Conservation (phyloP, 257 asterid species). For the Solanum habrochaites region DNA sequence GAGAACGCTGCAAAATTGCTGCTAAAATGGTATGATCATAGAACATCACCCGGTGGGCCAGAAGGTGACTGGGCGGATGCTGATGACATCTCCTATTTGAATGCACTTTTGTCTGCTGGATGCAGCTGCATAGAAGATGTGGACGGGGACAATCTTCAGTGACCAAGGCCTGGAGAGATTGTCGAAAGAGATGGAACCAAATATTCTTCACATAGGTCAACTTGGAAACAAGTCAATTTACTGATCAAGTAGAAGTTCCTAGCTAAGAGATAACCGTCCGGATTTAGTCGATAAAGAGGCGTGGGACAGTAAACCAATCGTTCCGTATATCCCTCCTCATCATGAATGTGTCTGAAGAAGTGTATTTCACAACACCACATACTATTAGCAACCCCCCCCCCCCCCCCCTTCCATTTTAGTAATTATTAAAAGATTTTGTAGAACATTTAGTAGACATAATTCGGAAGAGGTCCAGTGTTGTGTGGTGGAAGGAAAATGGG, state of each 20-base stretch:
- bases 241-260: constrained; percentile 1
- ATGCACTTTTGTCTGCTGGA: not conserved
- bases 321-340: not conserved
- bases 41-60: not conserved
- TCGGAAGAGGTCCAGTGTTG: not conserved
- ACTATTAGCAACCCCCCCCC: not conserved
- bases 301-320: not conserved
- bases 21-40: not conserved
- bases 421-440: not conserved
- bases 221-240: not conserved
- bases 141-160: not conserved
- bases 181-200: not conserved
- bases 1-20: not conserved
- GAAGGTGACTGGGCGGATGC: not conserved
- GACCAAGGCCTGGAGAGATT: not conserved
- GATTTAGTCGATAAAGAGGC: not conserved
- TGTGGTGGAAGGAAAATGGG: not conserved
- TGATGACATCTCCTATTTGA: not conserved
- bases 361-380: not conserved
- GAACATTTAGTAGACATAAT: not conserved
- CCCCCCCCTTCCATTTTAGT: not conserved
- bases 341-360: not conserved
- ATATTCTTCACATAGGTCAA: constrained; percentile 1
- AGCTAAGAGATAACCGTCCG: not conserved
- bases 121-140: not conserved